phyloP scores from a whole-genome alignment of 192 early-diverging fungal species.

The Mortierella claussenii region DNA sequence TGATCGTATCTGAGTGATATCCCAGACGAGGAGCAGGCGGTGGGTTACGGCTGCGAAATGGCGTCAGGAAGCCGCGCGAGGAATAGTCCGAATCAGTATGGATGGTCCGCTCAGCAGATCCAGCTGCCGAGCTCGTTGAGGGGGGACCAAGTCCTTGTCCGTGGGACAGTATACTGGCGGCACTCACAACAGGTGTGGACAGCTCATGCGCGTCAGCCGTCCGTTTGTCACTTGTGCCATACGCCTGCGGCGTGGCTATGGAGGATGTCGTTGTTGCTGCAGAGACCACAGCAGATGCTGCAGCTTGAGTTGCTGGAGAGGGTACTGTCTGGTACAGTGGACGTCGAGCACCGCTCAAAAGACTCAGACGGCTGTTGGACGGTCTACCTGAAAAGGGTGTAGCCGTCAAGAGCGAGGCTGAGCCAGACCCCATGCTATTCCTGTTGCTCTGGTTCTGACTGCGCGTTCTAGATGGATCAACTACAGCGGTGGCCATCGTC shows the following conservation, averaged over 20 bases:
- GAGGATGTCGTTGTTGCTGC: not conserved
- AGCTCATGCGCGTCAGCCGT: not conserved
- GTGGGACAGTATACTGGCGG: slow-evolving; percentile 8
- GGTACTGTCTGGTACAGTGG: slow-evolving; percentile 17
- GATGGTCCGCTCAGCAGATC: not conserved
- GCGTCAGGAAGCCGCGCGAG: slow-evolving; percentile 26
- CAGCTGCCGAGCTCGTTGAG: not conserved
- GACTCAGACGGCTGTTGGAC: slow-evolving; percentile 11
- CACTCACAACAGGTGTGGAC: slow-evolving; percentile 12
- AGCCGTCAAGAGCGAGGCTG: not conserved
- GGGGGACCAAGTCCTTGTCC: not conserved
- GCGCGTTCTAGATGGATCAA: not conserved
- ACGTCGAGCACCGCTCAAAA: slow-evolving; percentile 11
- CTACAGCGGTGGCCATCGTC: slow-evolving; percentile 21
- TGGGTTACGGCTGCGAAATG: slow-evolving; percentile 24
- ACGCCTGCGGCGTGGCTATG: too few relatives aligned
- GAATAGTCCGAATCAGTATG: slow-evolving; percentile 6
- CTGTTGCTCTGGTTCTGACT: not conserved
- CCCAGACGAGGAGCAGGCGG: slow-evolving; percentile 39
- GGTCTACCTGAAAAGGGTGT: slow-evolving; percentile 9
- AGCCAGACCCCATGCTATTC: slow-evolving; percentile 24
- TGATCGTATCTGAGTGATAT: slow-evolving; percentile 43
- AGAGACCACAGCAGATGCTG: slow-evolving; percentile 15
- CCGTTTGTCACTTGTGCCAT: not conserved
- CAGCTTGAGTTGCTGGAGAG: slow-evolving; percentile 13